Evolutionary conservation across 257 asterid species (phyloP).

Genomic region (Salvia miltiorrhiza): DNA sequence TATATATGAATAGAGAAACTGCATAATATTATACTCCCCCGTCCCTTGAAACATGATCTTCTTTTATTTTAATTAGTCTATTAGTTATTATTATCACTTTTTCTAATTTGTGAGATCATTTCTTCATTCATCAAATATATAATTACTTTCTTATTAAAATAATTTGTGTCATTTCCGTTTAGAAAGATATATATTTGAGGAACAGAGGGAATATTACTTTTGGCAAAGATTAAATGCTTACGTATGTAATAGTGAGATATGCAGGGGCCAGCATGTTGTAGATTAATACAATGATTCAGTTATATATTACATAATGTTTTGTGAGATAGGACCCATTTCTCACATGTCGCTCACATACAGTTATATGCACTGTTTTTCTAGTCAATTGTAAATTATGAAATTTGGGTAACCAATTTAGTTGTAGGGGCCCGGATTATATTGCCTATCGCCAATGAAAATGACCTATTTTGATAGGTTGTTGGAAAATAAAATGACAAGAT

Average conservation of each 20-base stretch:
- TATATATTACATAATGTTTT: neutral
- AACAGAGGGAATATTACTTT: no score
- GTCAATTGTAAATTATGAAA: neutral
- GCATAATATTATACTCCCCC: no score
- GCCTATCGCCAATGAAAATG: neutral
- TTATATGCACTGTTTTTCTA: no score
- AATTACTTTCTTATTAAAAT: no score
- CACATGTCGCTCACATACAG: slow-evolving; percentile 22
- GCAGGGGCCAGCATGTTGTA: slow-evolving; percentile 30
- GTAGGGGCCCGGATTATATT: neutral
- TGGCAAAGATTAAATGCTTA: slow-evolving; percentile 12
- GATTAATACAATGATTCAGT: slow-evolving; percentile 3
- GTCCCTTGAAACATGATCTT: no score
- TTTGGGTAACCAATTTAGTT: neutral
- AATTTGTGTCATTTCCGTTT: no score
- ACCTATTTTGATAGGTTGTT: slow-evolving; percentile 4
- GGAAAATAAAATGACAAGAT: slow-evolving; percentile 19
- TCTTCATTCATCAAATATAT: no score
- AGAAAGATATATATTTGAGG: no score
- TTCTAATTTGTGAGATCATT: no score
- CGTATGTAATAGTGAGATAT: slow-evolving; percentile 19
- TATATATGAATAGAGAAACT: neutral
- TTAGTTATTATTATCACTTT: no score
- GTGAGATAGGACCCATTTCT: slow-evolving; percentile 16
- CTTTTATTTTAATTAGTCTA: no score